phyloP scores from a whole-genome alignment of 2,329 filamentous ascomycete genomes.

The Paraphoma sp. region DNA sequence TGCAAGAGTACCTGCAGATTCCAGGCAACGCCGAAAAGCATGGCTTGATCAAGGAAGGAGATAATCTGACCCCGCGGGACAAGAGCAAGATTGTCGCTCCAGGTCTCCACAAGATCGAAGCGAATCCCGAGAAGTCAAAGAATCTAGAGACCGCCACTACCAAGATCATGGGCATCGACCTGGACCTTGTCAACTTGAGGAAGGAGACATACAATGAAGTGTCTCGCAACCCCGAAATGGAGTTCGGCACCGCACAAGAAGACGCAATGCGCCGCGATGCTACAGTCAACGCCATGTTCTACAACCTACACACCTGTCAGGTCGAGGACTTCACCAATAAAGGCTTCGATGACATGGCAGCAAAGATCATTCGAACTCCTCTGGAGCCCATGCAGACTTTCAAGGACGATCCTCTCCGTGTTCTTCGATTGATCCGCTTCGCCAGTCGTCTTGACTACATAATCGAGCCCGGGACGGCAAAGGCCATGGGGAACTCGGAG shows the following conservation, averaged over 20 bases:
- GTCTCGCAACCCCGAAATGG: slow-evolving; percentile 88
- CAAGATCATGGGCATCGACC: slow-evolving; percentile 82
- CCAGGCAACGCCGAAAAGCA: slow-evolving; percentile 69
- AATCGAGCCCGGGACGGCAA: slow-evolving; percentile 73
- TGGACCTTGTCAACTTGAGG: slow-evolving; percentile 92
- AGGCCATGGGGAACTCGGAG: slow-evolving; percentile 77
- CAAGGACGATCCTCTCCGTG: slow-evolving; percentile 87
- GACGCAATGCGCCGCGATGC: slow-evolving; percentile 90
- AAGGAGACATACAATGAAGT: slow-evolving; percentile 91
- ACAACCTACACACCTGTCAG: slow-evolving; percentile 79
- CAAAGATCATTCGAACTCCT: slow-evolving; percentile 80
- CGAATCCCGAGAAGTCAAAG: slow-evolving; percentile 96
- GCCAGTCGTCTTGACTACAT: slow-evolving; percentile 81
- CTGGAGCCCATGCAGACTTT: slow-evolving; percentile 91
- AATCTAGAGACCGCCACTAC: slow-evolving; percentile 92
- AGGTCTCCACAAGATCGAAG: slow-evolving; percentile 84
- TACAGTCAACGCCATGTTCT: slow-evolving; percentile 94
- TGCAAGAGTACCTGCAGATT: slow-evolving; percentile 71
- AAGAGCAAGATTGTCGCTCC: slow-evolving; percentile 66
- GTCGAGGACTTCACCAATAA: slow-evolving; percentile 84
- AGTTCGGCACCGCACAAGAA: slow-evolving; percentile 90
- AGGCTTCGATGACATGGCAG: slow-evolving; percentile 77
- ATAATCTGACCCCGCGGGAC: slow-evolving; percentile 46
- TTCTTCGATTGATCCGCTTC: slow-evolving; percentile 87
- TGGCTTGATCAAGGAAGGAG: slow-evolving; percentile 50